Percentiles rank a stretch among this genome's conserved stretches.
Conservation (phyloP, 345 rosid genomes). For the Triadica sebifera region DNA sequence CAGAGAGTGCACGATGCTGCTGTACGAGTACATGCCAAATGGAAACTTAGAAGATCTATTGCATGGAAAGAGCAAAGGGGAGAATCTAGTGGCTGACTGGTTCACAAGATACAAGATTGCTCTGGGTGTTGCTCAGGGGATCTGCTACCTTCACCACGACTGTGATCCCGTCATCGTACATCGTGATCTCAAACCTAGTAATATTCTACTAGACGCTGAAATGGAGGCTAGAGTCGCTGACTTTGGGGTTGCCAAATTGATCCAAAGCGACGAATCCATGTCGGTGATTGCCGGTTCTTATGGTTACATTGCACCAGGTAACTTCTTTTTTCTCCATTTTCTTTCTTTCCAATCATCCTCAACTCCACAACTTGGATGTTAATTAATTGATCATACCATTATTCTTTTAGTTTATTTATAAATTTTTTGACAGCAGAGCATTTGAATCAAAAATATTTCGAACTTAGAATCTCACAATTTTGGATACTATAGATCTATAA, state of each 20-base stretch:
- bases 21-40: conserved; percentile 94
- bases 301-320: conserved; percentile 99
- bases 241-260: conserved; percentile 92
- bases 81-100: conserved; percentile 77
- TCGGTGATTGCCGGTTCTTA: conserved; percentile 99
- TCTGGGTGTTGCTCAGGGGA: conserved; percentile 97
- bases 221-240: conserved; percentile 99
- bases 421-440: no score
- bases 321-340: background rate
- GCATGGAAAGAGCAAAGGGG: conserved; percentile 72
- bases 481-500: no score
- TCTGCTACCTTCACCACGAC: conserved; percentile 96
- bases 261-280: conserved; percentile 91
- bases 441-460: no score
- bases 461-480: no score
- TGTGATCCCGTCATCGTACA: conserved; percentile 97
- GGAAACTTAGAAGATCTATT: conserved; percentile 80
- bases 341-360: no score
- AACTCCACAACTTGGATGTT: no score
- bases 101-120: conserved; percentile 76
- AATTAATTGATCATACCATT: no score
- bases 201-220: conserved; percentile 77
- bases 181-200: conserved; percentile 93
- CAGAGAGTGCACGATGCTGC: conserved; percentile 85
- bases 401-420: no score